Conservation (phyloP, 2,329 filamentous ascomycete genomes). For the Didymella lethalis region DNA sequence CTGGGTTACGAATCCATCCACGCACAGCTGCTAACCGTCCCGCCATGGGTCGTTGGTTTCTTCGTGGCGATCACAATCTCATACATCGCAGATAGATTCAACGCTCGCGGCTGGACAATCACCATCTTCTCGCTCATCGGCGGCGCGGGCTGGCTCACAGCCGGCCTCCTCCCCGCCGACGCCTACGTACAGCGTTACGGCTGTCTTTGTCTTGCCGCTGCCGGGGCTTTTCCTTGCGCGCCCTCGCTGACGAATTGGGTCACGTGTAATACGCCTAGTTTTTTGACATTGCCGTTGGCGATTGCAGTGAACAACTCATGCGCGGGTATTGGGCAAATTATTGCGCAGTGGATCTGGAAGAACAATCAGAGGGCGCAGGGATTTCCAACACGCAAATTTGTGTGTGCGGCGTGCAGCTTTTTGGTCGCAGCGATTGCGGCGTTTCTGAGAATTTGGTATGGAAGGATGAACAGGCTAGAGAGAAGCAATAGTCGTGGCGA, state of each 20-base stretch:
- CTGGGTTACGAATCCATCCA: slow-evolving; percentile 54
- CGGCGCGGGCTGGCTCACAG: slow-evolving; percentile 45
- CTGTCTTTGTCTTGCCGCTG: slow-evolving; percentile 50
- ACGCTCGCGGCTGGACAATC: slow-evolving; percentile 32
- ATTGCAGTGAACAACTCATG: slow-evolving; percentile 52
- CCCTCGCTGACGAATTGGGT: slow-evolving; percentile 52
- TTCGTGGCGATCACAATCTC: slow-evolving; percentile 36
- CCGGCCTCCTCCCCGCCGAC: slow-evolving; percentile 39
- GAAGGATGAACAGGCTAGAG: slow-evolving; percentile 35
- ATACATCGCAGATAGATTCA: slow-evolving; percentile 34
- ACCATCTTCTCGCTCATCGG: slow-evolving; percentile 38
- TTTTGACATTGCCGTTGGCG: slow-evolving; percentile 50
- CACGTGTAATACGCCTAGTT: slow-evolving; percentile 50
- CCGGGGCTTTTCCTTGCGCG: slow-evolving; percentile 49
- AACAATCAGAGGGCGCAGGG: slow-evolving; percentile 38
- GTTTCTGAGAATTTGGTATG: slow-evolving; percentile 39
- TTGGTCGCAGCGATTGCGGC: slow-evolving; percentile 35
- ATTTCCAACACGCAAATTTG: slow-evolving; percentile 53
- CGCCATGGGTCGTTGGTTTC: slow-evolving; percentile 49
- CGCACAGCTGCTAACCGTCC: slow-evolving; percentile 52
- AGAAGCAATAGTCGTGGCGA: slow-evolving; percentile 31
- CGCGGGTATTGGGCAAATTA: slow-evolving; percentile 51
- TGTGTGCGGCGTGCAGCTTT: slow-evolving; percentile 52
- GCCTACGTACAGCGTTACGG: slow-evolving; percentile 43
- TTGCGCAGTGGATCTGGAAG: slow-evolving; percentile 54